Percentiles rank a stretch among this genome's conserved stretches.
phyloP scores from a whole-genome alignment of 257 asterid genomes.

The Plantago major region DNA sequence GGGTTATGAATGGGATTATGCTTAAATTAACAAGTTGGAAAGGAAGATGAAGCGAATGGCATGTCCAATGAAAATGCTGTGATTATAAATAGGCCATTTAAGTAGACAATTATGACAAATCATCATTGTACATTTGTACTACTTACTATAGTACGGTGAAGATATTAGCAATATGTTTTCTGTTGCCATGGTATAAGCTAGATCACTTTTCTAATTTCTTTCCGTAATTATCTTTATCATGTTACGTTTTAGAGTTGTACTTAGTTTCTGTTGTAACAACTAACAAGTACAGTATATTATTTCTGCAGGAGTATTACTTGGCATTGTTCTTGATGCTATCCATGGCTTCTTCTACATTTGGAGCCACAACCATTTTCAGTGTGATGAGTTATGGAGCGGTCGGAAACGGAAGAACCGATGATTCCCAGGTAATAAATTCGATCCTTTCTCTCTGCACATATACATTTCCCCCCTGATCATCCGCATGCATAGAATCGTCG shows the following conservation, averaged over 20 bases:
- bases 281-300: neutral
- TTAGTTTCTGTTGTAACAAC: neutral
- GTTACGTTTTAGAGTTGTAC: too few relatives aligned
- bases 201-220: too few relatives aligned
- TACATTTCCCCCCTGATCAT: too few relatives aligned
- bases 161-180: conserved; percentile 3
- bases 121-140: conserved; percentile 7
- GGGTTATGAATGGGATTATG: too few relatives aligned
- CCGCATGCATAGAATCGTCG: too few relatives aligned
- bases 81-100: neutral
- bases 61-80: too few relatives aligned
- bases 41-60: too few relatives aligned
- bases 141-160: neutral
- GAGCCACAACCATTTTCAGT: conserved; percentile 32
- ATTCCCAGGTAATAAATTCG: conserved; percentile 32
- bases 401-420: conserved; percentile 47
- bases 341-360: conserved; percentile 27
- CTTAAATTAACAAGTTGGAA: too few relatives aligned
- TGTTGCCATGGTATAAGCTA: conserved; percentile 27
- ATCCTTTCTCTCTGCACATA: too few relatives aligned
- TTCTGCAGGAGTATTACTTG: conserved; percentile 24
- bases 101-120: conserved; percentile 1
- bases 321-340: conserved; percentile 20
- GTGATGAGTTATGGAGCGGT: conserved; percentile 43
- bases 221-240: too few relatives aligned